Evolutionary conservation across 257 asterid genomes (phyloP).

Genomic region (Echium plantagineum): DNA sequence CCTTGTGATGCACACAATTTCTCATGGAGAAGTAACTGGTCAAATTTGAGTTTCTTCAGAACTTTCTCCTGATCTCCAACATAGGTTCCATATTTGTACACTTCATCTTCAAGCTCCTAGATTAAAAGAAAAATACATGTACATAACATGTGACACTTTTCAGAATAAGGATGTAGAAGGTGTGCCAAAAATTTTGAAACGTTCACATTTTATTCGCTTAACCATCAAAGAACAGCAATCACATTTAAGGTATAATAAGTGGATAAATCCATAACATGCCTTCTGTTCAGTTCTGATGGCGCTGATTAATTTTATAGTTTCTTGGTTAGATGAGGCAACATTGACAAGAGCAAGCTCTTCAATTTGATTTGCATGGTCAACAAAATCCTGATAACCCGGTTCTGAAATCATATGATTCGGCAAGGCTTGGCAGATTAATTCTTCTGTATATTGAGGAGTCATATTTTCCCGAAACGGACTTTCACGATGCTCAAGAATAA

Average conservation of each 20-base stretch:
- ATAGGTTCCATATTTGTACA: constrained; percentile 12
- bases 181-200: no score
- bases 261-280: constrained; percentile 15
- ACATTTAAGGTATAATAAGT: constrained; percentile 1
- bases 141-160: background rate
- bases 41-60: constrained; percentile 8
- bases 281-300: constrained; percentile 4
- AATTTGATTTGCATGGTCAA: constrained; percentile 5
- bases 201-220: background rate
- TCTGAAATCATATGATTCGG: constrained; percentile 13
- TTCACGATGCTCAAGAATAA: constrained; percentile 21
- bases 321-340: constrained; percentile 3
- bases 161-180: background rate
- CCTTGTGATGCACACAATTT: constrained; percentile 38
- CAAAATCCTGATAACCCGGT: constrained; percentile 4
- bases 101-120: constrained; percentile 34
- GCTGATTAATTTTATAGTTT: constrained; percentile 5
- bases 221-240: background rate
- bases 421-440: constrained; percentile 3
- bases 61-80: constrained; percentile 3
- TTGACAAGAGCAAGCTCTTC: constrained; percentile 4
- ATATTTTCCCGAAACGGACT: constrained; percentile 1
- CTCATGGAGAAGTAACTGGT: constrained; percentile 5
- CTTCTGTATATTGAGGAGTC: constrained; percentile 7
- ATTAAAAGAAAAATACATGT: constrained; percentile 4